Percentiles rank a stretch among this genome's conserved stretches.
These are phyloP conservation scores for Pseudozyma pruni DNA, from an alignment of 1,284 basidiomycete species.

Conservation along the genomic window DNA sequence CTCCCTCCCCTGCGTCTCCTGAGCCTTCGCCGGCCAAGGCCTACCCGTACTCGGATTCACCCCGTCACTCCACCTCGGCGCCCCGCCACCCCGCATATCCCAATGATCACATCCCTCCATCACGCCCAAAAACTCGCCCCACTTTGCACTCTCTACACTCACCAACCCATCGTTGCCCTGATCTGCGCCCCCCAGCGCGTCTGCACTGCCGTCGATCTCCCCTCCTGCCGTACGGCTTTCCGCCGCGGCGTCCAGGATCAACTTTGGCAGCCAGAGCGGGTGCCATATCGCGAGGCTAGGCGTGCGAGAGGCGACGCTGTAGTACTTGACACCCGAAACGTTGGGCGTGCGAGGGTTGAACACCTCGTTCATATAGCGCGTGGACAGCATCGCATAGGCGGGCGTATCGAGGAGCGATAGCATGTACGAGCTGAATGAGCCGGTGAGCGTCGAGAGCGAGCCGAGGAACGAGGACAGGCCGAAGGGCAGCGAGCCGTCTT, in stretches of 20 bases:
- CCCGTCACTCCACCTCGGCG: constrained; percentile 63
- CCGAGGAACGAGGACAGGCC: constrained; percentile 45
- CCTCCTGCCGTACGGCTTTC: constrained; percentile 62
- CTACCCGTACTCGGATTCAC: constrained; percentile 61
- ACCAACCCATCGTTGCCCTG: constrained; percentile 97
- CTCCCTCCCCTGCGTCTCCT: constrained; percentile 1
- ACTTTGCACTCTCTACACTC: constrained; percentile 72
- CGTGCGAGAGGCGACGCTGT: constrained; percentile 84
- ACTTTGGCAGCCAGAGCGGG: constrained; percentile 95
- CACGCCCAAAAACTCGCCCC: constrained; percentile 76
- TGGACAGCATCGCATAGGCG: constrained; percentile 93
- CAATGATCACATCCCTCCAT: constrained; percentile 95
- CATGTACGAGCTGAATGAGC: constrained; percentile 85
- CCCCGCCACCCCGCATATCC: constrained; percentile 86
- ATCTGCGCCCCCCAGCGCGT: constrained; percentile 69
- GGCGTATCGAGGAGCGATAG: constrained; percentile 95
- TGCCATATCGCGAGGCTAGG: constrained; percentile 83
- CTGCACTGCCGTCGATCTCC: constrained; percentile 63
- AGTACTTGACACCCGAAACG: constrained; percentile 85
- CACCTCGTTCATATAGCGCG: constrained; percentile 80
- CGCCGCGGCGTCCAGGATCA: constrained; percentile 81
- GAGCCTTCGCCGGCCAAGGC: constrained; percentile 37
- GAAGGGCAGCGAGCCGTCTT: constrained; percentile 34
- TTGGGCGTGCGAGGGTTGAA: constrained; percentile 95
- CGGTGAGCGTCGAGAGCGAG: constrained; percentile 72